Evolutionary conservation across 768 basidiomycete species (phyloP), one percentile per base, ranked within the genome.

Genomic region (Xerocomus brunneocitrinus): DNA sequence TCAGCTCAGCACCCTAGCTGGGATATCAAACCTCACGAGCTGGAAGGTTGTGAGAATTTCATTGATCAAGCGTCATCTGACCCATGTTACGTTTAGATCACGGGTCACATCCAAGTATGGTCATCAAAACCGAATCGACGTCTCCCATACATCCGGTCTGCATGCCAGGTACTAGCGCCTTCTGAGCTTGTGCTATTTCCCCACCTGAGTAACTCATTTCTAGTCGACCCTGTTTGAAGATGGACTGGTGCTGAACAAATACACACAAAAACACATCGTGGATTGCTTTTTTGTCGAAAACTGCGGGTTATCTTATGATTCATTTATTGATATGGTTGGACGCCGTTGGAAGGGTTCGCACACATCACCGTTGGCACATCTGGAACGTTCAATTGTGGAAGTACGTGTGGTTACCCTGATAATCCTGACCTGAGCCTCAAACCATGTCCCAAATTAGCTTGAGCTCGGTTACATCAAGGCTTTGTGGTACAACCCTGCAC

Each of bases 281-380:
- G 80, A 87, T 41, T 78, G 73, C 30, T 84, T 89, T 61, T 87
- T 87, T 63, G 63, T 62, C 46, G 88, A 89, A 61, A 81, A 77
- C 0, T 69, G 84, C 7, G 84, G 83, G 2, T 55, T 81, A n/a
- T 67, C 75, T 7, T 85, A 83, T 59, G 72, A 75, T 36, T 61
- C 68, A 13, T 71, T 85, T 35, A 61, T 71, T 38, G 64, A 70
- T n/a, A 68, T 67, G 24, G 58, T 81, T 24, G 57, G 65, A 16
- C 61, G 66, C 4, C 65, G 75, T 38, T 81, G 78, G 75, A 64
- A 44, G 24, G 73, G 70, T 4, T 55, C 58, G 34, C 64, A 67
- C 8, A 54, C 69, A 2, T 64, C 70, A 0, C 76, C 80, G 0
- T 61, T 85, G 40, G 50, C 52, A 24, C 73, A 72, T n/a, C 62